Evolutionary conservation across 75 land plant genomes (phyloP).

Genomic region (Adiantum capillusveneris): DNA sequence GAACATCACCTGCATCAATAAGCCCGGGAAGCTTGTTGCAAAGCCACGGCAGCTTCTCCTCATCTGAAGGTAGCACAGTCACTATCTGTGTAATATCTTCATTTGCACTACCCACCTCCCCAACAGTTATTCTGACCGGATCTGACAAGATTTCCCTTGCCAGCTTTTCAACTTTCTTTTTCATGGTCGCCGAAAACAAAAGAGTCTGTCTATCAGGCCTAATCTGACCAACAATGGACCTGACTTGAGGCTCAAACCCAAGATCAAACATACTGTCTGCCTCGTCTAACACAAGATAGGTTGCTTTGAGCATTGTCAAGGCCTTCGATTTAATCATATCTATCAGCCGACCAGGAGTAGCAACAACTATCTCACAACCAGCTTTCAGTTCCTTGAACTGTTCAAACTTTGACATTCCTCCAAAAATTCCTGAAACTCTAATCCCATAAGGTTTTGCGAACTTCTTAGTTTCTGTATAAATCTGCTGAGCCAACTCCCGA

Average conservation of each 20-base stretch:
- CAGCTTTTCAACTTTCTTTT: constrained; percentile 73
- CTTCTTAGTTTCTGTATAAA: constrained; percentile 78
- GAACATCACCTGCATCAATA: constrained; percentile 91
- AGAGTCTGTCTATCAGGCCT: constrained; percentile 96
- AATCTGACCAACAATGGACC: constrained; percentile 95
- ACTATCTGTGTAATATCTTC: constrained; percentile 96
- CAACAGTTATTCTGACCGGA: constrained; percentile 85
- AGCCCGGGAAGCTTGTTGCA: constrained; percentile 62
- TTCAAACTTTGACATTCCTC: constrained; percentile 96
- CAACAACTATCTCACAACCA: constrained; percentile 93
- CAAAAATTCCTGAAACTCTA: constrained; percentile 88
- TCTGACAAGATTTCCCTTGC: constrained; percentile 87
- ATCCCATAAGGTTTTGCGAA: constrained; percentile 81
- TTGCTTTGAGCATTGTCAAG: constrained; percentile 73
- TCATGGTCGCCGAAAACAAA: constrained; percentile 99
- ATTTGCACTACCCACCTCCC: constrained; percentile 95
- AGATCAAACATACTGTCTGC: constrained; percentile 99
- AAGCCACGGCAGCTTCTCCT: constrained; percentile 92
- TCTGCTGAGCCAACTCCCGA: constrained; percentile 95
- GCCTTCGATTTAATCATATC: constrained; percentile 97
- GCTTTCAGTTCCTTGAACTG: constrained; percentile 97
- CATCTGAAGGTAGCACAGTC: constrained; percentile 79
- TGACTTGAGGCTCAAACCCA: constrained; percentile 97
- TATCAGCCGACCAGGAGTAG: constrained; percentile 93
- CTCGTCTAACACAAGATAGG: constrained; percentile 93